phyloP scores from a whole-genome alignment of 345 rosid genomes.

The Aethionema arabicum region DNA sequence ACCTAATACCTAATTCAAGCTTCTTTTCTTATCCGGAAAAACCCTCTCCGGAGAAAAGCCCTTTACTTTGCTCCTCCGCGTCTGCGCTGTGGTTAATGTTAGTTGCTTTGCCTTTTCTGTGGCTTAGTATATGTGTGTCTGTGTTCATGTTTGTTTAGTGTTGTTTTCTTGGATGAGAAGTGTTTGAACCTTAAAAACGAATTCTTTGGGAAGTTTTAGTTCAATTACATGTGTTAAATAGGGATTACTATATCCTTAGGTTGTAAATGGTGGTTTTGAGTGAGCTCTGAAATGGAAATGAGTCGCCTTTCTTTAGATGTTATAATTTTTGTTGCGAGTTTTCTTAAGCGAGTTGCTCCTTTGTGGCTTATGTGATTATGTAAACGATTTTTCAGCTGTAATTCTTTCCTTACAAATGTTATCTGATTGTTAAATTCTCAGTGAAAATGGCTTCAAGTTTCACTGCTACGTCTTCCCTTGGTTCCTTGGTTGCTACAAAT shows the following conservation, averaged over 20 bases:
- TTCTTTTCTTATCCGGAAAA: constrained; percentile 28
- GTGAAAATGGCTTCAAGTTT: constrained; percentile 61
- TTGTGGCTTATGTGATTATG: neutral
- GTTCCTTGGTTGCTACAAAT: constrained; percentile 53
- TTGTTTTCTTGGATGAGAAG: constrained; percentile 1
- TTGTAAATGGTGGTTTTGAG: neutral
- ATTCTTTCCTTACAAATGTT: neutral
- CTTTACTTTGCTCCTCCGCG: neutral
- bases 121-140: constrained; percentile 2
- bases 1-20: constrained; percentile 26
- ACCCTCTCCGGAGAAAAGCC: constrained; percentile 3
- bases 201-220: neutral
- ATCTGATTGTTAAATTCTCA: neutral
- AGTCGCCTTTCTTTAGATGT: neutral
- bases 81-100: constrained; percentile 18
- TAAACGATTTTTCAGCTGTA: neutral
- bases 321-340: neutral
- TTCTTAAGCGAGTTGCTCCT: neutral
- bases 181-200: neutral
- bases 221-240: neutral
- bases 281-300: constrained; percentile 19
- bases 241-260: neutral
- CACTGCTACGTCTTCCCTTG: constrained; percentile 58
- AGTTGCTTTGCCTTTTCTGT: constrained; percentile 8
- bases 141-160: neutral